A percentile compares a stretch with the other conserved stretches of the same genome.
Evolutionary conservation across 2,329 filamentous ascomycete genomes (phyloP).

Genomic region (Colletotrichum paranaense): DNA sequence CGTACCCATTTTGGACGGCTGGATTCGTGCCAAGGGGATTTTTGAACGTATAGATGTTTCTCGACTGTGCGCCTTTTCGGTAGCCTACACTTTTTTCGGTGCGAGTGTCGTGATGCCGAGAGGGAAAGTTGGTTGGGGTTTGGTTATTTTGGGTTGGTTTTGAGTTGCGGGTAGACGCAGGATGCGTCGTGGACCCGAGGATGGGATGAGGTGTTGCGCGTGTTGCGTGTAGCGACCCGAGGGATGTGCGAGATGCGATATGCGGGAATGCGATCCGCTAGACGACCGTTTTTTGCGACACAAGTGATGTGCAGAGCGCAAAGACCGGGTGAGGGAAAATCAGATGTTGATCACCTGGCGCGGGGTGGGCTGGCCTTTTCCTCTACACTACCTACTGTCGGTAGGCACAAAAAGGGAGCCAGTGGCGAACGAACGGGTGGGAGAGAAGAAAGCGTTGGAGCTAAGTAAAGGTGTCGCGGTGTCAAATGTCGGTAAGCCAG

Average conservation of each 20-base stretch:
- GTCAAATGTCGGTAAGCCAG: not conserved
- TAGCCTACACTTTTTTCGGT: conserved; percentile 19
- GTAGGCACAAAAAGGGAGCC: not conserved
- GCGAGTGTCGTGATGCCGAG: not conserved
- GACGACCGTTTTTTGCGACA: not conserved
- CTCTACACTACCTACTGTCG: not conserved
- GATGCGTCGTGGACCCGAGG: not conserved
- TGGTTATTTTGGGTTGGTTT: not conserved
- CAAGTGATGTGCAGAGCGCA: not conserved
- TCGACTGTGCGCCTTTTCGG: not conserved
- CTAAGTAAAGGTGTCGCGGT: conserved; percentile 8
- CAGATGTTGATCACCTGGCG: not conserved
- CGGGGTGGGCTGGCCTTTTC: not conserved
- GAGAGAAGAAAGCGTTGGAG: conserved; percentile 2
- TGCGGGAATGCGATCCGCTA: not conserved
- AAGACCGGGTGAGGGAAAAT: not conserved
- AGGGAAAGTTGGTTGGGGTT: too few species aligned
- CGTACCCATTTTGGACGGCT: conserved; percentile 35
- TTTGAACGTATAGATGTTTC: conserved; percentile 18
- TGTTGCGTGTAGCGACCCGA: not conserved
- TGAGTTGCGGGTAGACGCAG: not conserved
- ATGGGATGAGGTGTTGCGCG: not conserved
- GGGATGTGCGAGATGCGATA: not conserved
- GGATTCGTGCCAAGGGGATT: conserved; percentile 17
- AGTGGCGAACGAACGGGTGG: not conserved